phyloP scores from a whole-genome alignment of 2,329 filamentous ascomycete genomes.

The Colletotrichum graminicola region DNA sequence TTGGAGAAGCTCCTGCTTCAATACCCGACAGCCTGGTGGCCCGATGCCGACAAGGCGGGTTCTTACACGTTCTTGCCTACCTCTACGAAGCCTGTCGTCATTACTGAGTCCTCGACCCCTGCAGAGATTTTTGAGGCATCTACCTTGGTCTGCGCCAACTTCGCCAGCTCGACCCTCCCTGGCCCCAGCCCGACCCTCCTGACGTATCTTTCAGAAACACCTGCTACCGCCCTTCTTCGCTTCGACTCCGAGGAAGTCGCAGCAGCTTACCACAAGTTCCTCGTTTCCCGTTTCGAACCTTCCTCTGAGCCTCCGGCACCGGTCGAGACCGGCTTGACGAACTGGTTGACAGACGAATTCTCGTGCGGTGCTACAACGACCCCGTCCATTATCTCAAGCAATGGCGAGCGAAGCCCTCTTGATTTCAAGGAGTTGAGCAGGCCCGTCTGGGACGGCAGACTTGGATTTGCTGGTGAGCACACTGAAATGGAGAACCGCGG shows the following conservation, averaged over 20 bases:
- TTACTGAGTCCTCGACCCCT: slow-evolving; percentile 28
- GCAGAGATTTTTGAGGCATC: slow-evolving; percentile 36
- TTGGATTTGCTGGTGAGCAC: slow-evolving; percentile 40
- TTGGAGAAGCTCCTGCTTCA: slow-evolving; percentile 39
- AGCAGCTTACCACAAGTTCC: slow-evolving; percentile 35
- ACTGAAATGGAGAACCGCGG: slow-evolving; percentile 41
- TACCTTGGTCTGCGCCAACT: slow-evolving; percentile 37
- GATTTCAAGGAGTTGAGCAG: slow-evolving; percentile 39
- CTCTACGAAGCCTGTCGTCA: slow-evolving; percentile 31
- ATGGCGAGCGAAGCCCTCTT: slow-evolving; percentile 38
- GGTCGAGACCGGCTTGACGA: slow-evolving; percentile 31
- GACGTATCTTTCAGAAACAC: slow-evolving; percentile 38
- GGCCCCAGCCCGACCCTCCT: slow-evolving; percentile 35
- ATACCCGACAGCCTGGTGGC: slow-evolving; percentile 38
- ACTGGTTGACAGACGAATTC: slow-evolving; percentile 39
- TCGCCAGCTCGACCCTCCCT: slow-evolving; percentile 32
- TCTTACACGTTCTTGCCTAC: slow-evolving; percentile 39
- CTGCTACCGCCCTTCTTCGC: slow-evolving; percentile 31
- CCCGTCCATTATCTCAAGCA: slow-evolving; percentile 33
- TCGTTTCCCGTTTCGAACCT: slow-evolving; percentile 30
- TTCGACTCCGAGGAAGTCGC: slow-evolving; percentile 35
- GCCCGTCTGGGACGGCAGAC: slow-evolving; percentile 32
- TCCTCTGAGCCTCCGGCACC: slow-evolving; percentile 34
- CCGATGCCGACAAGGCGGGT: slow-evolving; percentile 34
- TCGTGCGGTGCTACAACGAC: slow-evolving; percentile 38